Base-by-base conservation (phyloP, 164 flowering plant species). In the Annona cherimola region DNA sequence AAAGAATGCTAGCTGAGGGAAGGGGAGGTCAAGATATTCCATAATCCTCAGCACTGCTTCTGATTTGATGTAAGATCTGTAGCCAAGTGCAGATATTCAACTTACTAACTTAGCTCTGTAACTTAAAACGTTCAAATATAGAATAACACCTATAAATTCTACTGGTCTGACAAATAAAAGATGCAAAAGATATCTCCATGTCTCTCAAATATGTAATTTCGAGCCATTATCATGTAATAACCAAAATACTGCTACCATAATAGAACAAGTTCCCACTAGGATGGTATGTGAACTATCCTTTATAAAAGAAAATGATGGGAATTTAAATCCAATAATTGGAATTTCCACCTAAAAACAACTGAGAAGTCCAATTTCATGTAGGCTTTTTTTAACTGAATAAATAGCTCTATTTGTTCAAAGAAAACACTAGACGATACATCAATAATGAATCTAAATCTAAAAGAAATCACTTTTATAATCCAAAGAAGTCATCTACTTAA, bases 11-110 rank as follows among this genome's bases (percentile, higher is more conserved):
- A 95, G 80, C 76, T 95, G 98, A 26, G 98, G 96, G 68, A 88
- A 92, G 8, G 99, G 99, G 74, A 93, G 68, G 73, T 95, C 83
- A 16, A 95, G 78, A 82, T 89, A 89, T 73, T 89, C 90, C 99
- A 95, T 93, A 69, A 95, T 95, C 93, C 87, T 95, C 66, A 91
- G 69, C 7, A 93, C 96, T 72, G 99, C 98, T 66, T 95, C 99
- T 69, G 99, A 93, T 75, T 93, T 93, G 68, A 90, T 90, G 71
- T 88, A 91, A 44, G 97, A 87, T 72, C 99, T 93, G 85, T 77
- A 79, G 79, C 59, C 5, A 45, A 26, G 20, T 14, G 9, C 3
- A 62, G 41, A 62, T 50, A 16, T 50, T 50, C 57, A 50, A 16
- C 9, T 26, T 50, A 1, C 57, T 16, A 50, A 50, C 57, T 50